Base-by-base conservation (phyloP, 257 asterid species). In the Parsonsia alboflavescens region DNA sequence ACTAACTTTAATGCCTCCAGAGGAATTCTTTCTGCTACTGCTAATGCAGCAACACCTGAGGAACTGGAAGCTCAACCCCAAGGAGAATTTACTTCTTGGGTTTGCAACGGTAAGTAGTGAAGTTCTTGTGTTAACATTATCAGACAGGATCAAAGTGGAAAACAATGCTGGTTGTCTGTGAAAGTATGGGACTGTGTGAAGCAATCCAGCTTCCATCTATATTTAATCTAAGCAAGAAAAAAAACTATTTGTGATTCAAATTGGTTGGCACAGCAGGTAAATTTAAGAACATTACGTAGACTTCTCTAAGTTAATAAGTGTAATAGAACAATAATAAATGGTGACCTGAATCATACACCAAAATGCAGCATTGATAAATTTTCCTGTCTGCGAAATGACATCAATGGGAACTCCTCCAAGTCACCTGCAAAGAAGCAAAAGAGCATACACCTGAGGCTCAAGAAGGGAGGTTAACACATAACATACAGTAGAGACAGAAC, bases 151-250 rank as follows among this genome's bases (percentile, higher is more conserved):
- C 72, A 66, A 81, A 69, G 80, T 24, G 59, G 77, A 33, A 74
- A 80, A 68, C 0, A 82, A 26, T n/a, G 83, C 52, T 24, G 87
- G 76, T 36, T 83, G 87, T 46, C 77, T 81, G 26, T 76, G 89
- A 65, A 87, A 86, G 73, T 68, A 63, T 44, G 85, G 66, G 73
- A 83, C 22, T 13, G 88, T 64, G 74, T 67, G 82, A 6, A 86
- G 76, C 44, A 81, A 46, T 2, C 76, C 64, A 58, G 88, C 84
- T 74, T 88, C 96, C 96, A 89, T 88, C 52, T 26, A 46, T 22
- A 49, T 70, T 46, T 19, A 36, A 0, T 53, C 26, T 33, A 28
- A 48, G 3, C 5, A 44, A 61, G 11, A 46, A 15, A 24, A 15
- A 24, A 24, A 2, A 22, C 54, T 24, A 12, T 1, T 19, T 30